Conservation (phyloP, 208 protist species). For the Leishmania gerbilli region DNA sequence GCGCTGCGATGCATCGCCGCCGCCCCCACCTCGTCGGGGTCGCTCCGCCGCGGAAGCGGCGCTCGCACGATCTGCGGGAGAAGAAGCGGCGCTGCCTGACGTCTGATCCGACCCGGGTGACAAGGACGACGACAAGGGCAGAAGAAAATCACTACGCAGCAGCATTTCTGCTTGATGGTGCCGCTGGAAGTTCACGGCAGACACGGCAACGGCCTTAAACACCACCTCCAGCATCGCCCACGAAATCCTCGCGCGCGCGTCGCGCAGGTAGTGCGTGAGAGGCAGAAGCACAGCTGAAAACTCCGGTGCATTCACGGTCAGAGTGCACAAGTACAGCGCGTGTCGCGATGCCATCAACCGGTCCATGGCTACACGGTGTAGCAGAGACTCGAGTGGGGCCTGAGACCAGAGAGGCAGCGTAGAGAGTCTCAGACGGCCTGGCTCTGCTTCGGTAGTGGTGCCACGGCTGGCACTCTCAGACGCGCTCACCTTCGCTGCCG, state of each 20-base stretch:
- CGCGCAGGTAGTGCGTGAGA: conserved; percentile 27
- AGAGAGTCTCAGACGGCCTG: neutral
- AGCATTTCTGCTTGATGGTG: conserved; percentile 29
- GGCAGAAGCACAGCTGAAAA: conserved; percentile 30
- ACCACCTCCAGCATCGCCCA: conserved; percentile 30
- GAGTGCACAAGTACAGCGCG: conserved; percentile 30
- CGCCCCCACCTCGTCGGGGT: neutral
- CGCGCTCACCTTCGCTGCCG: neutral
- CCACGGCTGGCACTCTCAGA: neutral
- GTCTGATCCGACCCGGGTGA: neutral
- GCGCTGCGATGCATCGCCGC: neutral
- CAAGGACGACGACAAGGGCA: neutral
- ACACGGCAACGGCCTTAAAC: conserved; percentile 37
- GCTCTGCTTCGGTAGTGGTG: neutral
- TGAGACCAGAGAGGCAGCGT: conserved; percentile 17
- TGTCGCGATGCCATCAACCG: conserved; percentile 33
- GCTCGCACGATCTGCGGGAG: neutral
- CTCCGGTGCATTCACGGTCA: conserved; percentile 30
- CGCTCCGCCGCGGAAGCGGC: neutral
- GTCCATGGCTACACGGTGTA: conserved; percentile 37
- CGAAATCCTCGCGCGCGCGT: conserved; percentile 28
- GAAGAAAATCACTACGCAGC: neutral
- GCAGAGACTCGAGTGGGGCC: conserved; percentile 20
- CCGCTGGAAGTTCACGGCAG: conserved; percentile 27
- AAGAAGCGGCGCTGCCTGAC: neutral